Base-by-base conservation (phyloP, 208 protist species). In the Acanthamoeba castellanii region DNA sequence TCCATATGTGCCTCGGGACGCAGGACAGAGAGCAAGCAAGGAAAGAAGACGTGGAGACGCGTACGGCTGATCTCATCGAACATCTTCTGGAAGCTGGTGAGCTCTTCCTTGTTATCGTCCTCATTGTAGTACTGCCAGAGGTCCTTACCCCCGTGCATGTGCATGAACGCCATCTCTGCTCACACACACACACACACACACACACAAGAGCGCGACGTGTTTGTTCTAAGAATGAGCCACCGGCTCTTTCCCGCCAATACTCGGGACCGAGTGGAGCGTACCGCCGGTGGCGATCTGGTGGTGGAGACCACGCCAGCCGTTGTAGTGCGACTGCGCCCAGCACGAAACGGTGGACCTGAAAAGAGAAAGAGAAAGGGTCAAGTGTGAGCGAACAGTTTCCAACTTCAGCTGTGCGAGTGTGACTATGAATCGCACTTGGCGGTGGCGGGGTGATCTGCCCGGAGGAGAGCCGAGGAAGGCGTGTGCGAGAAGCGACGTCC, bases 71-170 rank as follows among this genome's bases (percentile, higher is more conserved):
- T 87, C 52, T 87, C 78, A 22, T 87, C 78, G 30, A 87, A 87
- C 78, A 87, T 87, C 50, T 37, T 52, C 27, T 92, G 87, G 47
- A 92, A 92, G 47, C 34, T 68, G n/a, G 59, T 59, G 42, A 92
- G 87, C 57, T 92, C 87, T 13, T 92, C 87, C 34, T 50, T 92
- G 87, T 92, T 70, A 2, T 74, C 87, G 8, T 50, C 42, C 50
- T 92, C 42, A 37, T 92, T 92, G 34, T 92, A 92, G 64, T 78
- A 92, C 20, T 92, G 25, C 87, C 87, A 92, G 4, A 92, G 87
- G 61, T 70, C 57, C 64, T 76, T 92, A 6, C 87, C 87, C 20
- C 42, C 59, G 78, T 87, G 78, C 42, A 76, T 74, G 61, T 92
- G 87, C 87, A 27, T 52, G 59, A 92, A 92, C 18, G 87, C 87